A percentile compares a stretch with the other conserved stretches of the same genome.
Evolutionary conservation across 2,329 filamentous ascomycete genomes (phyloP).

Genomic region (Torrubiella hemipterigena): DNA sequence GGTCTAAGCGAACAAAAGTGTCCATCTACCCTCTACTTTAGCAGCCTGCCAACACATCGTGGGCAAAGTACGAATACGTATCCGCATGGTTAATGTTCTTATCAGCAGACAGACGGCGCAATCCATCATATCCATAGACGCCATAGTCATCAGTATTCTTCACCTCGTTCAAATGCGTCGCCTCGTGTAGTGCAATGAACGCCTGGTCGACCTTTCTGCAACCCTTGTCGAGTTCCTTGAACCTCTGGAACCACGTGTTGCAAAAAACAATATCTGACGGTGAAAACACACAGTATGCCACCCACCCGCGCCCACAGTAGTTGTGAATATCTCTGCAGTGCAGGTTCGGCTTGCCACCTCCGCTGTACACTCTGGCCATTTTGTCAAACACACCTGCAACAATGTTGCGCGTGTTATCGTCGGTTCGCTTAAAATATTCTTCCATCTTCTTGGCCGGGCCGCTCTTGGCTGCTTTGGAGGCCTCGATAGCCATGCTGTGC

Average conservation of each 20-base stretch:
- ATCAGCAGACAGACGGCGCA: conserved; percentile 25
- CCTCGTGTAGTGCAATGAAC: conserved; percentile 36
- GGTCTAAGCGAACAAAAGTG: no score
- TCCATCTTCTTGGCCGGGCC: conserved; percentile 31
- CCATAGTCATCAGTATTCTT: conserved; percentile 43
- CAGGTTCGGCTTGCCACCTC: conserved; percentile 7
- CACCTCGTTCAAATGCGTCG: conserved; percentile 40
- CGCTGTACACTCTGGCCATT: conserved; percentile 29
- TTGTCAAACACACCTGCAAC: conserved; percentile 33
- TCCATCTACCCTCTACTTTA: no score
- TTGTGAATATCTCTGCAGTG: conserved; percentile 7
- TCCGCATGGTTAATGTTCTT: conserved; percentile 47
- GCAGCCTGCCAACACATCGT: conserved; percentile 1
- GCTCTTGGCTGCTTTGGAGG: conserved; percentile 33
- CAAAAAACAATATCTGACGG: conserved; percentile 47
- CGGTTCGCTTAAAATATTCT: conserved; percentile 47
- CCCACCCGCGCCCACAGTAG: conserved; percentile 17
- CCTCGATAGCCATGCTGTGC: conserved; percentile 34
- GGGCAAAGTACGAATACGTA: conserved; percentile 21
- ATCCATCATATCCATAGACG: conserved; percentile 34
- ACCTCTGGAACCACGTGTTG: conserved; percentile 33
- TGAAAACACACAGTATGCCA: no score
- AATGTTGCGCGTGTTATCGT: conserved; percentile 22
- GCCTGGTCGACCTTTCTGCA: conserved; percentile 52
- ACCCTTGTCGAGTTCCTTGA: no score